Evolutionary conservation across 2,329 filamentous ascomycete genomes (phyloP).

Genomic region (Phialemoniopsis sp.): DNA sequence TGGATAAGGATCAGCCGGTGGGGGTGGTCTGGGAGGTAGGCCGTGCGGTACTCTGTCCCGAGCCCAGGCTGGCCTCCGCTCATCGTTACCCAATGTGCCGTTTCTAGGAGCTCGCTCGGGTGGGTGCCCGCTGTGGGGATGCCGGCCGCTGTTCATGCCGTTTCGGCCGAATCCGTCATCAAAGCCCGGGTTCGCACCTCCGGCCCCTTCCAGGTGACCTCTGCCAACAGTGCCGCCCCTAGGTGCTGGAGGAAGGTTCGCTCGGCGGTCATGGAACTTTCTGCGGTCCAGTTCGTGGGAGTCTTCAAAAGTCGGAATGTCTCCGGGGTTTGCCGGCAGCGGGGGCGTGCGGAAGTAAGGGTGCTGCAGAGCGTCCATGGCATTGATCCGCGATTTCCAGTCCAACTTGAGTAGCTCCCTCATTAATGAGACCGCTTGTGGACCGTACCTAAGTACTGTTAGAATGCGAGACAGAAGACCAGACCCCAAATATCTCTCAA

Average conservation of each 20-base stretch:
- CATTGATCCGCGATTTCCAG: constrained; percentile 85
- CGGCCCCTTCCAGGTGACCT: constrained; percentile 43
- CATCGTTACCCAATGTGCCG: constrained; percentile 10
- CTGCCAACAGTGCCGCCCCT: constrained; percentile 87
- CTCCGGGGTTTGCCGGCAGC: constrained; percentile 73
- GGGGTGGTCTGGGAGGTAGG: constrained; percentile 46
- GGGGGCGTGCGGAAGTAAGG: constrained; percentile 83
- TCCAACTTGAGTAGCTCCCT: constrained; percentile 82
- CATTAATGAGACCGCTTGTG: constrained; percentile 73
- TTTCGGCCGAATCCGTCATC: constrained; percentile 47
- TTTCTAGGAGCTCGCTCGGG: constrained; percentile 28
- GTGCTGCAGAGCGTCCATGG: constrained; percentile 88
- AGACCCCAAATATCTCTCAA: constrained; percentile 17
- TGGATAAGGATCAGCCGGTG: constrained; percentile 29
- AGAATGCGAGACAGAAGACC: constrained; percentile 6
- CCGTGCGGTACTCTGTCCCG: constrained; percentile 40
- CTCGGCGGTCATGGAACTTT: constrained; percentile 83
- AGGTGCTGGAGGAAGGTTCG: constrained; percentile 81
- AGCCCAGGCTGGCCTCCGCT: constrained; percentile 50
- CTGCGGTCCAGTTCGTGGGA: constrained; percentile 94
- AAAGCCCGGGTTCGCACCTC: constrained; percentile 45
- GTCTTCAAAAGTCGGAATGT: constrained; percentile 89
- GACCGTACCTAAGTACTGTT: constrained; percentile 48
- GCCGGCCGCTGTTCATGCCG: constrained; percentile 41
- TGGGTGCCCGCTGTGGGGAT: constrained; percentile 28